Base-by-base conservation (phyloP, 306 rosid species). In the Boehmeria nivea region DNA sequence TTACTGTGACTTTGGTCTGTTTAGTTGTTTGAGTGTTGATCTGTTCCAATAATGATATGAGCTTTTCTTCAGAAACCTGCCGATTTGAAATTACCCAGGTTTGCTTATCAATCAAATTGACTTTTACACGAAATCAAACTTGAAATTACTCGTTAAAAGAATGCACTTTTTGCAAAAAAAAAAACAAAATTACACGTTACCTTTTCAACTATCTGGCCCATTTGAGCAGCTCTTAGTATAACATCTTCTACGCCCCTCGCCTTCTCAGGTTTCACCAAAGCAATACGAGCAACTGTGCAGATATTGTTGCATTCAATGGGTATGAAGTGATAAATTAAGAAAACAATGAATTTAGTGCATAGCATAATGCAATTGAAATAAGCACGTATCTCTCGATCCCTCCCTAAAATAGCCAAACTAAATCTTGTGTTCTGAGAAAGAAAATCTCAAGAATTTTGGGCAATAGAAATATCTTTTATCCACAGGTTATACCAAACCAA, bases 231-330 rank as follows among this genome's bases (percentile, higher is more conserved):
- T 79, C 95, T 87, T 63, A 93, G 63, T 63, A 93, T 49, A 59
- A 93, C 89, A 88, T 93, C 99, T 77, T 93, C 99, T 27, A 93
- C 99, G 26, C 96, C 84, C 77, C 93, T 85, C 42, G 99, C 95
- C 72, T 84, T 93, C 78, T 87, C 99, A 25, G 99, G 96, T 69
- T 93, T 93, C 81, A 93, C 99, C 81, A 93, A 74, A 74, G 99
- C 99, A 66, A 93, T 93, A 51, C 99, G 87, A 70, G 99, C 75
- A 74, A 82, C 73, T 80, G 67, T 57, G 20, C 52, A 51, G 43
- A 4, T 23, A 38, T 21, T 2, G 26, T 5, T 8, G 47, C 37
- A 19, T 33, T 4, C 13, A 16, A 9, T 50, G 28, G 20, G n/a
- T 4, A 19, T 21, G 33, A 17, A 16, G 51, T 31, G 24, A 49